Base-by-base conservation (phyloP, 768 basidiomycete genomes). In the Naganishia randhawae region DNA sequence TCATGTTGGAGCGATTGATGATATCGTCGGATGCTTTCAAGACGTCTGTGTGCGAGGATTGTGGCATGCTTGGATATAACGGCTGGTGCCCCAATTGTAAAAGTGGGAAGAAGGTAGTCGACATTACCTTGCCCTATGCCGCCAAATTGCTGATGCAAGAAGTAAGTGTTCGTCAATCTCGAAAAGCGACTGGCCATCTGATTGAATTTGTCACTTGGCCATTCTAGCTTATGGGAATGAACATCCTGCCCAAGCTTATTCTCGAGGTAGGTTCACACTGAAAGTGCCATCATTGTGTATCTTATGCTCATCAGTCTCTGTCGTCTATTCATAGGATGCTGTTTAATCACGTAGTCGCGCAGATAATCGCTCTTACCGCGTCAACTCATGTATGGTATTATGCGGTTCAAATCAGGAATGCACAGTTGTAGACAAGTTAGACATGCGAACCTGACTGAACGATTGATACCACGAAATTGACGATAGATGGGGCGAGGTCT, bases 1-100 rank as follows among this genome's bases (percentile, higher is more conserved):
- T 99, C 51, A 83, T 99, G 37, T 86, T 99, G 2, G 96, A 99
- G 81, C 89, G 96, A 29, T 85, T 99, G 17, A 99, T 99, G 96
- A 94, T 98, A 69, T 98, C 95, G 7, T 96, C 93, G 27, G 96
- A 99, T 81, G 91, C 91, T 75, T 99, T 98, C 76, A 91, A 96
- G 79, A 91, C 96, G 63, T 91, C 95, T 74, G 94, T 94, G 14
- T 99, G 96, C 77, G 85, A 92, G 73, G 86, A 88, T 67, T 99
- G 96, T 78, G 96, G 96, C 9, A 81, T 97, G 72, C 88, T 98
- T 85, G 96, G 94, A 19, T 82, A 82, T 75, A 81, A 81, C 66
- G 75, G 75, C 55, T 97, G 93, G 92, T 97, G 94, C 80, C 86
- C 91, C n/a, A 92, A 91, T 75, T 98, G 95, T 86, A 95, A 96